Conservation (phyloP, 164 flowering plant species). For the Tetracentron sinense region DNA sequence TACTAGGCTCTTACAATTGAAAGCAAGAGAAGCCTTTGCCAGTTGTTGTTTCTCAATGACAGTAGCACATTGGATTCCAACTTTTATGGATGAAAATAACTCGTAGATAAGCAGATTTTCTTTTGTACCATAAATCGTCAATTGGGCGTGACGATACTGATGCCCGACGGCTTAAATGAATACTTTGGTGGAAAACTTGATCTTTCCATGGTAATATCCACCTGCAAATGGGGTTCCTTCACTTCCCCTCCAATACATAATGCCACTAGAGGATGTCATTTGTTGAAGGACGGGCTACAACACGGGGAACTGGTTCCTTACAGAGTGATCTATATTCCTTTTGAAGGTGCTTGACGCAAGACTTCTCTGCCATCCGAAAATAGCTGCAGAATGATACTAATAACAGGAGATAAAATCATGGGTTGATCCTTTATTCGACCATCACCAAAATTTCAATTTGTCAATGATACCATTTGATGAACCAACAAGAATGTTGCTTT, state of each 20-base stretch:
- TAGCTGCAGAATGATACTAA: constrained; percentile 7
- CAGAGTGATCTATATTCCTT: constrained; percentile 91
- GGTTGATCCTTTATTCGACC: neutral
- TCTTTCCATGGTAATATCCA: constrained; percentile 91
- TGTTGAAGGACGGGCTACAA: constrained; percentile 87
- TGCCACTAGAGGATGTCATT: constrained; percentile 97
- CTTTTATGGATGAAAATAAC: constrained; percentile 97
- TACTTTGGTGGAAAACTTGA: constrained; percentile 93
- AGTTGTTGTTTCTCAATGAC: constrained; percentile 73
- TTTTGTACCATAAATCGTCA: constrained; percentile 88
- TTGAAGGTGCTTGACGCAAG: constrained; percentile 88
- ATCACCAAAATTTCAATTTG: constrained; percentile 1
- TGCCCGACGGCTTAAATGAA: constrained; percentile 96
- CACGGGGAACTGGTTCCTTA: constrained; percentile 92
- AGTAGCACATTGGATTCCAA: constrained; percentile 99
- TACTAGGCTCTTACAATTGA: constrained; percentile 77
- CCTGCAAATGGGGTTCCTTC: constrained; percentile 95
- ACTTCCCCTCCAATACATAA: constrained; percentile 97
- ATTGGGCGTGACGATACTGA: constrained; percentile 97
- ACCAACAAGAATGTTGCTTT: too few species aligned
- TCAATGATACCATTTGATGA: constrained; percentile 2
- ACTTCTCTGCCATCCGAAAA: constrained; percentile 68
- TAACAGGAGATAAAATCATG: neutral
- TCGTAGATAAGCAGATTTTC: constrained; percentile 94
- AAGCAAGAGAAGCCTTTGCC: constrained; percentile 84